These are phyloP conservation scores for Obba rivulosa DNA, from an alignment of 768 basidiomycete species.

Conservation along the genomic window DNA sequence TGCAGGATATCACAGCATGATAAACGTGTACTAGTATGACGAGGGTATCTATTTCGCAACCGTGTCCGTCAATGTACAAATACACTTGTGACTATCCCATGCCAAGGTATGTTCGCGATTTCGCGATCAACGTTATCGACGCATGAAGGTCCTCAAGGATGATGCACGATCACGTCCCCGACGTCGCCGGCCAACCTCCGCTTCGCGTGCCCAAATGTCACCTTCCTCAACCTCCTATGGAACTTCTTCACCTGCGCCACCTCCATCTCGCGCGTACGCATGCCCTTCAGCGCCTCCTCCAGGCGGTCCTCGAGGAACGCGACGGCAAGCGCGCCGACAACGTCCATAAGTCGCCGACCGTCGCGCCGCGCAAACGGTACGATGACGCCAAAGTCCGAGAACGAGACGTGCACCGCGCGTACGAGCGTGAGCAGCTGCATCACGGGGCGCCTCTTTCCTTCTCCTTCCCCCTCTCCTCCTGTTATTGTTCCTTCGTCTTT, in stretches of 20 bases:
- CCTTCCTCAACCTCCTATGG: background rate
- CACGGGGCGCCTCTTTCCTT: background rate
- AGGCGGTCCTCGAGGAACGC: conserved; percentile 18
- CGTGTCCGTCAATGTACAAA: no score
- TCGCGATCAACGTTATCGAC: no score
- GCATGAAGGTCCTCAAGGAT: no score
- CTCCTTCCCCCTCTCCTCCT: conserved; percentile 8
- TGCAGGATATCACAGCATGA: background rate
- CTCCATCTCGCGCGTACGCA: conserved; percentile 1
- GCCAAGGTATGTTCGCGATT: no score
- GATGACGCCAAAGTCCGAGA: conserved; percentile 23
- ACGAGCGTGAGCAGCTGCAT: conserved; percentile 5
- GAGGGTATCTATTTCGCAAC: no score
- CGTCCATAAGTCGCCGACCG: conserved; percentile 11
- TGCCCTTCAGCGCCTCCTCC: conserved; percentile 4
- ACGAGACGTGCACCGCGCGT: conserved; percentile 19
- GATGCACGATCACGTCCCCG: conserved; percentile 1
- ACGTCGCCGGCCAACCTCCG: background rate
- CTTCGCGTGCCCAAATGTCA: background rate
- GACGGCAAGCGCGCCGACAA: conserved; percentile 13
- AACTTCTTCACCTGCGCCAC: background rate
- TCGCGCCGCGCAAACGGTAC: conserved; percentile 7
- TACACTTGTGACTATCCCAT: no score
- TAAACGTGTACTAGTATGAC: no score
- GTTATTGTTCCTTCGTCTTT: background rate